Evolutionary conservation across 805 yeast species (phyloP).

Genomic region (Ogataea trehalophila): DNA sequence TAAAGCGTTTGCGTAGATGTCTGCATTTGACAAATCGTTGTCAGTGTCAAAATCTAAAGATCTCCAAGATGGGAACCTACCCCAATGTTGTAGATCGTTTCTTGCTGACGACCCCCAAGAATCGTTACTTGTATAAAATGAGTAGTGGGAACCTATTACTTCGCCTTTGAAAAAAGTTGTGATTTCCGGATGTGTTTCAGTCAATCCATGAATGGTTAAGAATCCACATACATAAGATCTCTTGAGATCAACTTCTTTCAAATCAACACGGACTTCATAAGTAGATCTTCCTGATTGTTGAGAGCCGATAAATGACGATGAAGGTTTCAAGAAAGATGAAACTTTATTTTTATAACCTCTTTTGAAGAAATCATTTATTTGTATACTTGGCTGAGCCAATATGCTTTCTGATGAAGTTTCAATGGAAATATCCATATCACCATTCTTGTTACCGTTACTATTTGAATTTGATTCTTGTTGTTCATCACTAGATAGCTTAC

Average conservation of each 20-base stretch:
- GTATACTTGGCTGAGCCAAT: background rate
- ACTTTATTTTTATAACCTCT: constrained; percentile 7
- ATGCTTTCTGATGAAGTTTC: background rate
- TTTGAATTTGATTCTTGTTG: background rate
- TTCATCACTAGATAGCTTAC: no score
- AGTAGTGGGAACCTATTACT: constrained; percentile 54
- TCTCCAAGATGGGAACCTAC: constrained; percentile 39
- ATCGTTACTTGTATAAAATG: constrained; percentile 53
- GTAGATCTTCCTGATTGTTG: constrained; percentile 65
- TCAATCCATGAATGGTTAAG: constrained; percentile 59
- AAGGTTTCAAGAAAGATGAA: constrained; percentile 52
- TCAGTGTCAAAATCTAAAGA: constrained; percentile 27
- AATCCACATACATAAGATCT: constrained; percentile 54
- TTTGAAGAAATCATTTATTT: constrained; percentile 18
- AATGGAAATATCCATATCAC: no score
- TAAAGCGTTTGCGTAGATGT: constrained; percentile 23
- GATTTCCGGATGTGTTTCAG: constrained; percentile 55
- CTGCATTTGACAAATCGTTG: constrained; percentile 24
- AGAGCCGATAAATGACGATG: constrained; percentile 57
- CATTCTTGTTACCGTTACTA: background rate
- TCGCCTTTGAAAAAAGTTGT: constrained; percentile 73
- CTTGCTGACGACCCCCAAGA: constrained; percentile 47
- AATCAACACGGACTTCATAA: constrained; percentile 64
- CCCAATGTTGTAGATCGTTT: constrained; percentile 64
- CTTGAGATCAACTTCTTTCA: constrained; percentile 61